phyloP scores from a whole-genome alignment of 140 eudicot genomes.

The Stevia rebaudiana region DNA sequence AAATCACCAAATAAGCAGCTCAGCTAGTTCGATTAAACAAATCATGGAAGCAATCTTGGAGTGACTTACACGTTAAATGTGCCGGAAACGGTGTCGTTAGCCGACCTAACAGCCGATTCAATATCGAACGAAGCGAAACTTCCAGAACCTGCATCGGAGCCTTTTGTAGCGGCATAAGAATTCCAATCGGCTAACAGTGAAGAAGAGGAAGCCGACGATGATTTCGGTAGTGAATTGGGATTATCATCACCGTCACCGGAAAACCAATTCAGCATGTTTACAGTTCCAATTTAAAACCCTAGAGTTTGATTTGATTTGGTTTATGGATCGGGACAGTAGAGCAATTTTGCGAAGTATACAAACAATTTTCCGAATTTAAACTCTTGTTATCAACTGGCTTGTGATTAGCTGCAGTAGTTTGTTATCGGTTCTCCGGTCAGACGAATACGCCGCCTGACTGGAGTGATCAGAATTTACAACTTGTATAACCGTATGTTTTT shows the following conservation, averaged over 20 bases:
- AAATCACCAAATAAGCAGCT: constrained; percentile 2
- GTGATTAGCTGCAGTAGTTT: neutral
- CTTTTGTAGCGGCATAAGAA: constrained; percentile 49
- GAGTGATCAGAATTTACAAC: too few species aligned
- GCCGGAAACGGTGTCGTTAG: constrained; percentile 73
- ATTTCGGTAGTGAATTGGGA: constrained; percentile 25
- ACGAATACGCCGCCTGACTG: neutral
- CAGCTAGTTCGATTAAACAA: neutral
- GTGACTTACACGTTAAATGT: constrained; percentile 63
- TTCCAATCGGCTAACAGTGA: constrained; percentile 74
- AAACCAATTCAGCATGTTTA: constrained; percentile 64
- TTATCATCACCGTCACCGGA: constrained; percentile 29
- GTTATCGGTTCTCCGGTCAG: neutral
- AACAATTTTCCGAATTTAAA: neutral
- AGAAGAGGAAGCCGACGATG: constrained; percentile 38
- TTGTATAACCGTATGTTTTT: too few species aligned
- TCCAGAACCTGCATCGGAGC: constrained; percentile 25
- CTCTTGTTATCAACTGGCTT: neutral
- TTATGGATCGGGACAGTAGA: neutral
- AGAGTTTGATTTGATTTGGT: neutral
- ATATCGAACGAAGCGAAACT: constrained; percentile 56
- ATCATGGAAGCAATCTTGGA: neutral
- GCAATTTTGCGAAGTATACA: neutral
- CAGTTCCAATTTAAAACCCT: neutral
- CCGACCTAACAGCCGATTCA: constrained; percentile 78